Conservation (phyloP, 2,329 filamentous ascomycete species). For the Colletotrichum zoysiae region DNA sequence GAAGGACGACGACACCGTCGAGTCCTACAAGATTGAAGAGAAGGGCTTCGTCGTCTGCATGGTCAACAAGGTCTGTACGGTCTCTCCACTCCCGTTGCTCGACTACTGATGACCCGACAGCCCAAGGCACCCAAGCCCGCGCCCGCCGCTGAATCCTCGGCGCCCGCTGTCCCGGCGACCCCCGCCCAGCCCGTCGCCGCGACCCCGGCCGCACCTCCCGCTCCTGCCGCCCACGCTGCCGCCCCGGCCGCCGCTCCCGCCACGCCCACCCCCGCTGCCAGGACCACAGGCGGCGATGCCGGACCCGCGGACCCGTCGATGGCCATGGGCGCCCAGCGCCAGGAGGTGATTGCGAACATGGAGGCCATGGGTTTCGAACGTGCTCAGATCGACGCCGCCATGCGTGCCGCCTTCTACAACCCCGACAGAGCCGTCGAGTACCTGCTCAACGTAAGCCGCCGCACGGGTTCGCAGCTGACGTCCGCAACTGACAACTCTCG, state of each 20-base stretch:
- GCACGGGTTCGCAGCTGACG: not conserved
- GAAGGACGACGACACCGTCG: conserved; percentile 96
- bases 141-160: conserved; percentile 65
- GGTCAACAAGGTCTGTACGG: conserved; percentile 84
- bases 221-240: conserved; percentile 62
- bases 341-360: conserved; percentile 89
- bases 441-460: conserved; percentile 78
- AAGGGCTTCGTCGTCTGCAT: conserved; percentile 99
- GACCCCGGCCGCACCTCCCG: conserved; percentile 63
- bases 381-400: conserved; percentile 88
- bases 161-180: conserved; percentile 70
- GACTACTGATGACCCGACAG: conserved; percentile 46
- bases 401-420: conserved; percentile 97
- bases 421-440: conserved; percentile 98
- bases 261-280: conserved; percentile 68
- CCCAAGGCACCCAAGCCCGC: conserved; percentile 78
- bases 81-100: not conserved
- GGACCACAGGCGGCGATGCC: conserved; percentile 60
- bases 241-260: conserved; percentile 62
- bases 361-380: conserved; percentile 97
- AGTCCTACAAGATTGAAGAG: conserved; percentile 98
- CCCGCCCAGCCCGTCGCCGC: conserved; percentile 67
- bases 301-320: conserved; percentile 78
- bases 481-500: conserved; percentile 18
- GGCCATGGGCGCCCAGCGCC: conserved; percentile 85